Evolutionary conservation across 139 green algal genomes (phyloP).

Genomic region (Volvox africanus): DNA sequence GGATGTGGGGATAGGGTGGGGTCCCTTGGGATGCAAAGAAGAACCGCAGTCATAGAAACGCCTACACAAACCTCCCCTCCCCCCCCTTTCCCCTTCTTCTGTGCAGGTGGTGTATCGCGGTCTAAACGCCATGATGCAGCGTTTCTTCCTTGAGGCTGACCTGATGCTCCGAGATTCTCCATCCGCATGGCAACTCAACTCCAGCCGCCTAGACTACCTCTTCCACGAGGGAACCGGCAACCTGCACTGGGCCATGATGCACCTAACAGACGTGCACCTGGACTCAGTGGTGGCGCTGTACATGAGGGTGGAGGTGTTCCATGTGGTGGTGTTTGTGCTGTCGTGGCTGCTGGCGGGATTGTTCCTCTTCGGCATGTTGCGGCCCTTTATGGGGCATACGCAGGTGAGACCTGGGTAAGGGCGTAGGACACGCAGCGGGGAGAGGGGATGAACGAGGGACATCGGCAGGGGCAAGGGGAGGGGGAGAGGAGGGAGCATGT

Average conservation of each 20-base stretch:
- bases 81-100: not conserved
- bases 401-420: too few relatives aligned
- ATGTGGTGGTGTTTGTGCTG: slow-evolving; percentile 47
- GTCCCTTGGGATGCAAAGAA: too few relatives aligned
- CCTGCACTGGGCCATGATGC: slow-evolving; percentile 41
- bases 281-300: slow-evolving; percentile 12
- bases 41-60: too few relatives aligned
- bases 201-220: slow-evolving; percentile 14
- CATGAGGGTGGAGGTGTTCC: slow-evolving; percentile 35
- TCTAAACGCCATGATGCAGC: slow-evolving; percentile 45
- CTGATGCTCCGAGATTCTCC: slow-evolving; percentile 40
- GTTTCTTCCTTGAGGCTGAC: slow-evolving; percentile 46
- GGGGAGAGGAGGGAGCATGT: not conserved
- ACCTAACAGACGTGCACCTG: slow-evolving; percentile 13
- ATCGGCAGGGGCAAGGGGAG: not conserved
- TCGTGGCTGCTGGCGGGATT: slow-evolving; percentile 42
- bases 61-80: too few relatives aligned
- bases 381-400: slow-evolving; percentile 41
- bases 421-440: too few relatives aligned
- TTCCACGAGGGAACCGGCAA: slow-evolving; percentile 40
- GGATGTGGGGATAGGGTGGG: too few relatives aligned
- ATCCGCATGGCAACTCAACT: slow-evolving; percentile 33
- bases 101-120: slow-evolving; percentile 39
- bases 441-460: too few relatives aligned
- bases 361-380: slow-evolving; percentile 45